These are phyloP conservation scores for Sequoia sempervirens DNA, from an alignment of 75 land plant species.

Conservation along the genomic window DNA sequence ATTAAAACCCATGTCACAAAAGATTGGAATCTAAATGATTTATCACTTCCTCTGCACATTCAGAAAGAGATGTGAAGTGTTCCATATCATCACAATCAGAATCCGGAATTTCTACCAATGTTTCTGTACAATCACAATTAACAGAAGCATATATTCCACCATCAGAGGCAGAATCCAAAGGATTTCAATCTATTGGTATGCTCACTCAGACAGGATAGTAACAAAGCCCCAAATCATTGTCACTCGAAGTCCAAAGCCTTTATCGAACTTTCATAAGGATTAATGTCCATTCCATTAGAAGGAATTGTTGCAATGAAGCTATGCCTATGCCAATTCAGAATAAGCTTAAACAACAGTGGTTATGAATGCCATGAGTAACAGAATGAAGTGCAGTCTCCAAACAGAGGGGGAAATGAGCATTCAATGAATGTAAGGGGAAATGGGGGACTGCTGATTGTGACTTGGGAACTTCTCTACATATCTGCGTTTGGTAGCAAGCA, in stretches of 20 bases:
- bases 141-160: not conserved
- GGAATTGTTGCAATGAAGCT: slow-evolving; percentile 1
- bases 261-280: not conserved
- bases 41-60: not conserved
- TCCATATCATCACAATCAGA: slow-evolving; percentile 2
- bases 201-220: not conserved
- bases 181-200: not conserved
- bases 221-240: not conserved
- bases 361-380: not conserved
- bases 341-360: not conserved
- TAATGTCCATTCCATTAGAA: not conserved
- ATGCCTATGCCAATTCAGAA: not conserved
- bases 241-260: not conserved
- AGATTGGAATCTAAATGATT: not conserved
- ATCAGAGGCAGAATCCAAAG: not conserved
- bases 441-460: not conserved
- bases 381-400: not conserved
- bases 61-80: not conserved
- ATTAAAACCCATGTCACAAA: not conserved
- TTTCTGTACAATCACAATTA: not conserved
- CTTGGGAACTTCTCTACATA: not conserved
- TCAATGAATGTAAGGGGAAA: not conserved
- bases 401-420: not conserved
- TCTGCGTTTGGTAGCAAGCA: not conserved
- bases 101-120: not conserved